Evolutionary conservation across 306 rosid species (phyloP).

Genomic region (Dalbergia oliveri): DNA sequence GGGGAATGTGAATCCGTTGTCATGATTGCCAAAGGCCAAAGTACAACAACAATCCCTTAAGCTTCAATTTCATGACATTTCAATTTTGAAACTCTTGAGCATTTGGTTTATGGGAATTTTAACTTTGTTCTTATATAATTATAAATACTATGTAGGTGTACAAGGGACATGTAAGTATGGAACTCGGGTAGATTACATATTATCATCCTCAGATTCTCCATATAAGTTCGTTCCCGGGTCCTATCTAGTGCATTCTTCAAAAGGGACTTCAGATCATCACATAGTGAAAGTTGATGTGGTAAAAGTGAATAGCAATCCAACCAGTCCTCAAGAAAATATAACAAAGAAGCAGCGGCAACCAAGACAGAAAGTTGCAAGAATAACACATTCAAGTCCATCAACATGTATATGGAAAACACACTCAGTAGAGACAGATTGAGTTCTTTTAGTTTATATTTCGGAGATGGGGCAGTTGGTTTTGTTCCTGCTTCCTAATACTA

Average conservation of each 20-base stretch:
- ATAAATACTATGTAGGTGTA: conserved; percentile 63
- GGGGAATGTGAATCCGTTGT: conserved; percentile 89
- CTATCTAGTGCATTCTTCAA: conserved; percentile 79
- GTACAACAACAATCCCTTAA: conserved; percentile 48
- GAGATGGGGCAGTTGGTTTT: conserved; percentile 31
- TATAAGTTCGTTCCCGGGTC: conserved; percentile 80
- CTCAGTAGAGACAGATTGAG: conserved; percentile 31
- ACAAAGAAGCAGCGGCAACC: conserved; percentile 43
- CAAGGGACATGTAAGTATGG: conserved; percentile 96
- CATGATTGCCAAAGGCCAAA: conserved; percentile 94
- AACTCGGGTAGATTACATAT: conserved; percentile 83
- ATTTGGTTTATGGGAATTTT: neutral
- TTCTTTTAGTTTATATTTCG: neutral
- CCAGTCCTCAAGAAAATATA: conserved; percentile 39
- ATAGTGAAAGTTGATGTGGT: conserved; percentile 73
- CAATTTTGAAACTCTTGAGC: neutral
- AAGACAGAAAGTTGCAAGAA: conserved; percentile 54
- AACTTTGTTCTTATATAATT: neutral
- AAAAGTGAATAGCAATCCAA: conserved; percentile 42
- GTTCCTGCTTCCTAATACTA: conserved; percentile 6
- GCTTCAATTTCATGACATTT: neutral
- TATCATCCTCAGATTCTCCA: conserved; percentile 69
- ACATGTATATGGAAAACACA: conserved; percentile 62
- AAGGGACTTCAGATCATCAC: conserved; percentile 95
- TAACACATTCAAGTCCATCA: conserved; percentile 55